Evolutionary conservation across 495 filamentous ascomycete genomes (phyloP).

Genomic region (Stereocaulon alpinum): DNA sequence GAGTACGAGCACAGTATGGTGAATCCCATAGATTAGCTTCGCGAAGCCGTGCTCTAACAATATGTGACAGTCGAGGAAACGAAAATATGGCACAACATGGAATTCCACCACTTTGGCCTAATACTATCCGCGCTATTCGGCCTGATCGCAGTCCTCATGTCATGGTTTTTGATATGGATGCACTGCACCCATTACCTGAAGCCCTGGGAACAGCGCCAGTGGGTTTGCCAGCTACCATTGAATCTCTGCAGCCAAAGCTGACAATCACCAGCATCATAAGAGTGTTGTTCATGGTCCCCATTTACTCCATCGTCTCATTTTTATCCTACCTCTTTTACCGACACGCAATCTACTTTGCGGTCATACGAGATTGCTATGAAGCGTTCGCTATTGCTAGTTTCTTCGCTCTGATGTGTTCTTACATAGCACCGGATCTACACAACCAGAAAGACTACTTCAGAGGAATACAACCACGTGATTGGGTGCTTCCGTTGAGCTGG

Average conservation of each 20-base stretch:
- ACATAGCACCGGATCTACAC: conserved; percentile 69
- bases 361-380: conserved; percentile 81
- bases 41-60: conserved; percentile 5
- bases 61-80: conserved; percentile 26
- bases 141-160: conserved; percentile 34
- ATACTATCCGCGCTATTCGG: conserved; percentile 41
- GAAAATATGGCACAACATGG: conserved; percentile 37
- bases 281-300: conserved; percentile 82
- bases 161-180: conserved; percentile 50
- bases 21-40: background rate
- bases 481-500: conserved; percentile 67
- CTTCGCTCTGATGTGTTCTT: conserved; percentile 80
- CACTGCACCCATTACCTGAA: conserved; percentile 79
- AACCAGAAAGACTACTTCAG: conserved; percentile 85
- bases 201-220: conserved; percentile 74
- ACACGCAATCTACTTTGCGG: conserved; percentile 72
- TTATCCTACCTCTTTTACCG: conserved; percentile 67
- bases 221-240: conserved; percentile 21
- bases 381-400: conserved; percentile 86
- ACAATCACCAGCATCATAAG: conserved; percentile 58
- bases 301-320: conserved; percentile 72
- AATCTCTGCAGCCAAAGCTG: conserved; percentile 2
- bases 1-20: conserved; percentile 36
- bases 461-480: conserved; percentile 52
- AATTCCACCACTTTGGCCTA: conserved; percentile 39